Evolutionary conservation across 768 basidiomycete species (phyloP).

Genomic region (Obba rivulosa): DNA sequence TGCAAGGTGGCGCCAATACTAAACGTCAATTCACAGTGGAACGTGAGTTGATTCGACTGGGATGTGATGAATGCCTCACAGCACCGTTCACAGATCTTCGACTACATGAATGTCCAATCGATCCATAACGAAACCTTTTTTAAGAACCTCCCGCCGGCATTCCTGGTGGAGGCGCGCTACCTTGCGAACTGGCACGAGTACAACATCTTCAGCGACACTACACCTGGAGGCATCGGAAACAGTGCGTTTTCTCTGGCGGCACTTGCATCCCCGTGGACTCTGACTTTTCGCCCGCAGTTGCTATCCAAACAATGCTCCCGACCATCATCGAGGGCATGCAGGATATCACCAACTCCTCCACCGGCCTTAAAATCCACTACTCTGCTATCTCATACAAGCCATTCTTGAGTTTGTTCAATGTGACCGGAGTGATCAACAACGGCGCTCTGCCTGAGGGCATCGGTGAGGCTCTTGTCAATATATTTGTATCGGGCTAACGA

Average conservation of each 20-base stretch:
- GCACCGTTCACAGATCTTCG: conserved; percentile 43
- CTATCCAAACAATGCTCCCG: conserved; percentile 59
- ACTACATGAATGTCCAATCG: conserved; percentile 68
- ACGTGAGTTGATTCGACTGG: conserved; percentile 27
- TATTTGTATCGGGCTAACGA: neutral
- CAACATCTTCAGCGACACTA: conserved; percentile 51
- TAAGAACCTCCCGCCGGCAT: conserved; percentile 38
- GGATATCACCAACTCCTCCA: conserved; percentile 42
- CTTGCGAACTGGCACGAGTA: conserved; percentile 75
- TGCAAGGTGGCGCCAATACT: conserved; percentile 10
- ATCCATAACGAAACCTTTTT: conserved; percentile 61
- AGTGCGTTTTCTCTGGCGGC: conserved; percentile 3
- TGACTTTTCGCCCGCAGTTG: conserved; percentile 38
- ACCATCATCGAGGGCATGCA: conserved; percentile 50
- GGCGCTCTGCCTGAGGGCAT: conserved; percentile 53
- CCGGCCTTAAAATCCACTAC: conserved; percentile 54
- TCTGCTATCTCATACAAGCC: conserved; percentile 71
- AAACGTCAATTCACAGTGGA: conserved; percentile 30
- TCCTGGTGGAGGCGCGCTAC: conserved; percentile 48
- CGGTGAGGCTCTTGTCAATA: conserved; percentile 30
- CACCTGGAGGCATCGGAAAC: conserved; percentile 49
- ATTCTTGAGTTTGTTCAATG: conserved; percentile 72
- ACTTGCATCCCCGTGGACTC: neutral
- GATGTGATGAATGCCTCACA: neutral
- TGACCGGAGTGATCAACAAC: conserved; percentile 52